These are phyloP conservation scores for Umbellularia californica DNA, from an alignment of 164 flowering plant genomes.

Conservation along the genomic window DNA sequence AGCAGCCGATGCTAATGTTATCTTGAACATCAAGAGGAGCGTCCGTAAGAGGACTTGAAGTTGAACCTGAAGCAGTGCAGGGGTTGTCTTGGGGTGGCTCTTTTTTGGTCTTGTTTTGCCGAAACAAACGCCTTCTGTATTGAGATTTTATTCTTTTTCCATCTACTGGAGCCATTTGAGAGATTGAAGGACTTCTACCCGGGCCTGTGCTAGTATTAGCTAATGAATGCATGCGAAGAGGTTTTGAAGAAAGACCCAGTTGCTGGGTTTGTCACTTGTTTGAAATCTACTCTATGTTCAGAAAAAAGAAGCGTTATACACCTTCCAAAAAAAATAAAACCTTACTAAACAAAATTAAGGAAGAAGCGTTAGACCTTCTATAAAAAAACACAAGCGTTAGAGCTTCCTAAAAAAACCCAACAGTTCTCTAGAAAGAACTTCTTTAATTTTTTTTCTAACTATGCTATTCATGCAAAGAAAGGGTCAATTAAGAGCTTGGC, in stretches of 20 bases:
- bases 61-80: not conserved
- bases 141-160: constrained; percentile 9
- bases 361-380: too few species aligned
- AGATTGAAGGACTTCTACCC: not conserved
- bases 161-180: constrained; percentile 8
- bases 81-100: not conserved
- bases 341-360: too few species aligned
- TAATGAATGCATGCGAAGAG: not conserved
- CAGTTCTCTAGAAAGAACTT: too few species aligned
- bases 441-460: not conserved
- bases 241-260: not conserved
- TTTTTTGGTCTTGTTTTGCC: constrained; percentile 1
- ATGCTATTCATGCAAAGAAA: not conserved
- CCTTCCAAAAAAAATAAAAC: too few species aligned
- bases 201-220: not conserved
- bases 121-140: not conserved
- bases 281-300: not conserved
- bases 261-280: not conserved
- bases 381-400: too few species aligned
- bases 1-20: constrained; percentile 13
- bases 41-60: not conserved
- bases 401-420: too few species aligned
- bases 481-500: not conserved
- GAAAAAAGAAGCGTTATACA: not conserved
- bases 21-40: not conserved